Percentiles rank a stretch among this genome's conserved stretches.
Conservation (phyloP, 2,329 filamentous ascomycete genomes). For the Colletotrichum sp. region DNA sequence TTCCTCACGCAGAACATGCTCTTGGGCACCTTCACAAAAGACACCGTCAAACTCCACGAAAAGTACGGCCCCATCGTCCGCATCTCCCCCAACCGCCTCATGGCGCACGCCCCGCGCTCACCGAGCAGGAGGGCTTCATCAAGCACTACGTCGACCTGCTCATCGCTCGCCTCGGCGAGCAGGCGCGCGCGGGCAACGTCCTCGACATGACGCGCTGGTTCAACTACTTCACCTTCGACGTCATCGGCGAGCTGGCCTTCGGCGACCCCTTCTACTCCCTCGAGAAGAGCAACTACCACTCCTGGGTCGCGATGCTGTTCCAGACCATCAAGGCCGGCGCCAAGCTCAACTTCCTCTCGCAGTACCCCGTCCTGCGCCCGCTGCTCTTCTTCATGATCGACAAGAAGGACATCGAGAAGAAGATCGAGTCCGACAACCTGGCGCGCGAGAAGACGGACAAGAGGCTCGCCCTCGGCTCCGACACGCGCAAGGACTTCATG, state of each 20-base stretch:
- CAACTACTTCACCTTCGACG: constrained; percentile 30
- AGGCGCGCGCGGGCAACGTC: neutral
- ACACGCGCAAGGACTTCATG: neutral
- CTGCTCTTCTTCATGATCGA: neutral
- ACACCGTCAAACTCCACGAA: neutral
- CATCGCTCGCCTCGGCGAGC: constrained; percentile 19
- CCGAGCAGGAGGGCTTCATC: constrained; percentile 32
- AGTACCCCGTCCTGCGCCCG: neutral
- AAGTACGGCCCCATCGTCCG: neutral
- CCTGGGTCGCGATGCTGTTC: constrained; percentile 9
- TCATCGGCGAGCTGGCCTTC: constrained; percentile 31
- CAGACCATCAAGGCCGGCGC: constrained; percentile 14
- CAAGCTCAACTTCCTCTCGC: constrained; percentile 14
- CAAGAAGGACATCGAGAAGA: neutral
- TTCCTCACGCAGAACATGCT: neutral
- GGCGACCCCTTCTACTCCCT: constrained; percentile 31
- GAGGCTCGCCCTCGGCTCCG: neutral
- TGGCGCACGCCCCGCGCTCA: constrained; percentile 33
- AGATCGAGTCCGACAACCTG: neutral
- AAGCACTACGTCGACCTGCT: constrained; percentile 28
- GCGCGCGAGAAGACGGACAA: neutral
- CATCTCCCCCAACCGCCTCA: neutral
- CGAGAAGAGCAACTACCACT: constrained; percentile 23
- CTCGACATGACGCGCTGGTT: constrained; percentile 29
- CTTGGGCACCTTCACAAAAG: neutral